phyloP scores from a whole-genome alignment of 768 basidiomycete species.

The Rhodotorula diobovata region DNA sequence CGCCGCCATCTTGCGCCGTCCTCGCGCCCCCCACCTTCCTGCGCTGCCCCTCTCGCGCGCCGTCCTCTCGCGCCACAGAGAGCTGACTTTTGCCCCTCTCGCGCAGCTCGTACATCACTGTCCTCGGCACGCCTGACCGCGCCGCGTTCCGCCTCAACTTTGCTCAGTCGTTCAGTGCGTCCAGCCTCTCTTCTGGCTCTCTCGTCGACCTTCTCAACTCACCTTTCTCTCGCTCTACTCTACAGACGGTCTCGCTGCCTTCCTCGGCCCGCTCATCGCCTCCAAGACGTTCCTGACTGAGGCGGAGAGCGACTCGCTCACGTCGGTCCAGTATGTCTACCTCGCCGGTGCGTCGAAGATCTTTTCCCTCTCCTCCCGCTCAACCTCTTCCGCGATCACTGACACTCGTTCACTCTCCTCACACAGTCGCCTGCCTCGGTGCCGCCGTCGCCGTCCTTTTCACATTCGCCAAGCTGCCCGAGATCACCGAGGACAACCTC shows the following conservation, averaged over 20 bases:
- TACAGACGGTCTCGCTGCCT: slow-evolving; percentile 59
- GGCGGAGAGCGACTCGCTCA: slow-evolving; percentile 21
- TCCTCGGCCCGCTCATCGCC: slow-evolving; percentile 66
- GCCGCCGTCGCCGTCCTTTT: slow-evolving; percentile 38
- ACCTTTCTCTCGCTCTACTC: slow-evolving; percentile 63
- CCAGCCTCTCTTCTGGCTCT: slow-evolving; percentile 54
- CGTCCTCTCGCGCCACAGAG: background rate
- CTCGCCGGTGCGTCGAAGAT: slow-evolving; percentile 7
- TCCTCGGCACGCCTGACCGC: slow-evolving; percentile 63
- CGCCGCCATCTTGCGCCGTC: too few species aligned
- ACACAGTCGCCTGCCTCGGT: slow-evolving; percentile 42
- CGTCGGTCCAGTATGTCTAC: slow-evolving; percentile 8
- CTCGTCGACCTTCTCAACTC: slow-evolving; percentile 60
- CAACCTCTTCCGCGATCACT: slow-evolving; percentile 21
- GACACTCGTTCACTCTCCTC: slow-evolving; percentile 37
- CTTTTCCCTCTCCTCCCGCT: background rate
- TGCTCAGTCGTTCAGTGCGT: slow-evolving; percentile 63
- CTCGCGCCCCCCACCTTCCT: too few species aligned
- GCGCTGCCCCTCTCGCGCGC: too few species aligned
- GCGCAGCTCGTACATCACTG: slow-evolving; percentile 45
- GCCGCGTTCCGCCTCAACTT: slow-evolving; percentile 72
- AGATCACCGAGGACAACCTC: slow-evolving; percentile 41
- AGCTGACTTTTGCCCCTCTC: background rate
- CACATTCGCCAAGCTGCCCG: slow-evolving; percentile 42
- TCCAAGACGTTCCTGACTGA: slow-evolving; percentile 64